Conservation (phyloP, 768 basidiomycete genomes). For the Rhizopogon rudus region DNA sequence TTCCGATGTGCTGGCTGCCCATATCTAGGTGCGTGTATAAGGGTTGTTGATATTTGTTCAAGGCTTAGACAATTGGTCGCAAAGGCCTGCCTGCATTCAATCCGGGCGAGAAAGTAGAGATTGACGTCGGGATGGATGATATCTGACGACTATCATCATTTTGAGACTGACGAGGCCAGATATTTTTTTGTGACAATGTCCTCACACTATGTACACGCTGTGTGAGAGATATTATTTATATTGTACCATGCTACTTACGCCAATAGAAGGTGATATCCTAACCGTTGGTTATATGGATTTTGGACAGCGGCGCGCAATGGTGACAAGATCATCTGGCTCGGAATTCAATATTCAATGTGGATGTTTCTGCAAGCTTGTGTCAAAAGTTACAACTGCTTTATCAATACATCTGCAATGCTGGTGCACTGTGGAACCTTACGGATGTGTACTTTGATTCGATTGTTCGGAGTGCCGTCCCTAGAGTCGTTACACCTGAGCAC, state of each 20-base stretch:
- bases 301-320: too few relatives aligned
- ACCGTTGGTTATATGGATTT: too few relatives aligned
- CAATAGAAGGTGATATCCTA: background rate
- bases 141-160: slow-evolving; percentile 38
- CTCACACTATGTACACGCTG: background rate
- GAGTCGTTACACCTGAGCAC: background rate
- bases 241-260: background rate
- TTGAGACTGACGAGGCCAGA: background rate
- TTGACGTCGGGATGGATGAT: slow-evolving; percentile 86
- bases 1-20: slow-evolving; percentile 97
- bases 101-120: slow-evolving; percentile 96
- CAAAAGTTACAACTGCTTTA: background rate
- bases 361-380: too few relatives aligned
- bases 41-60: slow-evolving; percentile 2
- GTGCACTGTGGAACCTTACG: background rate
- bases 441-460: background rate
- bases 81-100: slow-evolving; percentile 97
- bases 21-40: slow-evolving; percentile 72
- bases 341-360: background rate
- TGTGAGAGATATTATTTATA: background rate
- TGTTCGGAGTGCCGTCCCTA: background rate
- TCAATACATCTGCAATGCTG: background rate
- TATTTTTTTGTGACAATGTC: background rate
- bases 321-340: background rate
- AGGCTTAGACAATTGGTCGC: slow-evolving; percentile 6